Percentiles rank a stretch among this genome's conserved stretches.
Conservation (phyloP, 1,284 basidiomycete species). For the Meira miltonrushii region DNA sequence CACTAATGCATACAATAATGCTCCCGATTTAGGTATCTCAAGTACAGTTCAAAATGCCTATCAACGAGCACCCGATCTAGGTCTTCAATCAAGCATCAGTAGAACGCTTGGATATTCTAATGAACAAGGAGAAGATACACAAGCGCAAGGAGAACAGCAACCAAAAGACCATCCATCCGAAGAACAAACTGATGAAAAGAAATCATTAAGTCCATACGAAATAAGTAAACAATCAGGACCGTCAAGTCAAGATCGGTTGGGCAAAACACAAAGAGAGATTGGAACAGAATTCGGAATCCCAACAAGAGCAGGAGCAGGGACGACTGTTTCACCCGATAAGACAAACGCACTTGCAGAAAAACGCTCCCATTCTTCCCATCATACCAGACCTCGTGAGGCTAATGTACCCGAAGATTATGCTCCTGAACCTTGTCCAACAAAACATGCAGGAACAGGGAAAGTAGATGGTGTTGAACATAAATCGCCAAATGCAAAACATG, state of each 20-base stretch:
- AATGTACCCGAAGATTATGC: constrained; percentile 23
- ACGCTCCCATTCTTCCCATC: neutral
- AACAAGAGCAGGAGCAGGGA: constrained; percentile 26
- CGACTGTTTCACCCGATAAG: constrained; percentile 25
- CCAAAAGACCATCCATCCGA: neutral
- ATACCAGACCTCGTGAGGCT: constrained; percentile 6
- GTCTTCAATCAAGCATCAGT: constrained; percentile 1
- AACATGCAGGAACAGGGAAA: constrained; percentile 12
- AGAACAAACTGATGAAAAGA: neutral
- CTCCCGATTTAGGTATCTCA: constrained; percentile 13
- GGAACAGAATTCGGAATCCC: constrained; percentile 27
- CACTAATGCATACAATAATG: constrained; percentile 3
- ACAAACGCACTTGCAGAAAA: constrained; percentile 14
- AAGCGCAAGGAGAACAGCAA: neutral
- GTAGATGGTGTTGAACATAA: neutral
- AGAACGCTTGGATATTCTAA: neutral
- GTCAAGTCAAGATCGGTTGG: constrained; percentile 11
- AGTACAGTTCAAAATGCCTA: neutral
- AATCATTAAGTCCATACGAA: constrained; percentile 7
- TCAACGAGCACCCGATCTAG: constrained; percentile 5
- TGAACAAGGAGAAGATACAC: neutral
- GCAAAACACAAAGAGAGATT: constrained; percentile 14
- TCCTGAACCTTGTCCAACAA: constrained; percentile 18
- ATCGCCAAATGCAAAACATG: neutral
- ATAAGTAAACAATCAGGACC: neutral